A percentile compares a stretch with the other conserved stretches of the same genome.
phyloP scores from a whole-genome alignment of 1,284 basidiomycete species.

The Puccinia horiana region DNA sequence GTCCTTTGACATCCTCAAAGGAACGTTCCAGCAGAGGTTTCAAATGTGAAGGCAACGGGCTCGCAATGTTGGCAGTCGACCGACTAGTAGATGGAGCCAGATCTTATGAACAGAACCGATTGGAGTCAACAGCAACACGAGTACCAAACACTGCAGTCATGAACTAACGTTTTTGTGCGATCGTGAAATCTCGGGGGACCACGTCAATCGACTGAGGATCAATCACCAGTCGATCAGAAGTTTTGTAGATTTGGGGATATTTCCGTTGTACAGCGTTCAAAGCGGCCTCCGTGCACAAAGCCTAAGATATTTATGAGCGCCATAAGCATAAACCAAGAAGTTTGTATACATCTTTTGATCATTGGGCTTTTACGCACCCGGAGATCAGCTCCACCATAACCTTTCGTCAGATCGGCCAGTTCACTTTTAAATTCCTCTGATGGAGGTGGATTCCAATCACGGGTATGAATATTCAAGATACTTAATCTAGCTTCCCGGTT shows the following conservation, averaged over 20 bases:
- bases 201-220: conserved; percentile 84
- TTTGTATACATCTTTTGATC: neutral
- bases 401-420: conserved; percentile 87
- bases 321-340: conserved; percentile 17
- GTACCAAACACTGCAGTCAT: conserved; percentile 56
- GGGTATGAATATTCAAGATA: conserved; percentile 89
- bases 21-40: conserved; percentile 72
- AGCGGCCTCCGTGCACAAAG: conserved; percentile 92
- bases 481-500: conserved; percentile 78
- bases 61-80: conserved; percentile 79
- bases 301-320: conserved; percentile 63
- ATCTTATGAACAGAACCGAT: conserved; percentile 63
- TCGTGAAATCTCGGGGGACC: conserved; percentile 91
- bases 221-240: conserved; percentile 78
- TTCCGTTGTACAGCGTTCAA: conserved; percentile 92
- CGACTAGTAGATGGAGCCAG: conserved; percentile 91
- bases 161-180: conserved; percentile 81
- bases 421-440: conserved; percentile 68
- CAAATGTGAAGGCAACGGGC: conserved; percentile 83
- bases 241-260: conserved; percentile 97
- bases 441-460: conserved; percentile 83
- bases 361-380: conserved; percentile 66
- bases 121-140: neutral
- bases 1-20: conserved; percentile 71
- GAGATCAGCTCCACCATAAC: conserved; percentile 95